Percentiles rank a stretch among this genome's conserved stretches.
Conservation (phyloP, 1,139 yeast genomes). For the Lodderomyces pseudojiufengensis region DNA sequence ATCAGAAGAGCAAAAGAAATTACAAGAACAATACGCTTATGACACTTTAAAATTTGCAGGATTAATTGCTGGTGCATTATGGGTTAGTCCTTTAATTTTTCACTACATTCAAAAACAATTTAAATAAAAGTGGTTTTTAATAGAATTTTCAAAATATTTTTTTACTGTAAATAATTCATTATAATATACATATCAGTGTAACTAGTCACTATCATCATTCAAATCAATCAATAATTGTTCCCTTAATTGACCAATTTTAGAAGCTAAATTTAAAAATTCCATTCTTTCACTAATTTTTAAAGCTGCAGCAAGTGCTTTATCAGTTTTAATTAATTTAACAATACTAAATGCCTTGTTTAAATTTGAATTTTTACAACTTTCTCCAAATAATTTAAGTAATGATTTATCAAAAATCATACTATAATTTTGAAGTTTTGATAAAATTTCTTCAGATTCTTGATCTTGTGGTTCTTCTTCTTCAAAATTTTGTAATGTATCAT, state of each 20-base stretch:
- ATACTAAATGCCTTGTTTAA: slow-evolving; percentile 66
- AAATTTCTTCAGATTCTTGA: slow-evolving; percentile 30
- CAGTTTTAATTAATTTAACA: slow-evolving; percentile 66
- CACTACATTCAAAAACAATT: slow-evolving; percentile 61
- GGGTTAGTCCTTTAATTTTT: slow-evolving; percentile 67
- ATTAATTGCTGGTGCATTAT: slow-evolving; percentile 69
- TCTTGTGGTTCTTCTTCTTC: slow-evolving; percentile 30
- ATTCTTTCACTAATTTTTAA: slow-evolving; percentile 78
- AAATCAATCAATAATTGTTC: slow-evolving; percentile 44
- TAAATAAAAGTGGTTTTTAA: slow-evolving; percentile 19
- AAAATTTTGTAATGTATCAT: slow-evolving; percentile 36
- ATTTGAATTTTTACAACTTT: slow-evolving; percentile 67
- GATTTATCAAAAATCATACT: slow-evolving; percentile 65
- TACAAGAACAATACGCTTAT: slow-evolving; percentile 67
- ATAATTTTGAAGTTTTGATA: slow-evolving; percentile 48
- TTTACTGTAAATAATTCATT: neutral
- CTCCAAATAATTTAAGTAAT: slow-evolving; percentile 70
- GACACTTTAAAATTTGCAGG: slow-evolving; percentile 67
- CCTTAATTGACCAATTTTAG: slow-evolving; percentile 61
- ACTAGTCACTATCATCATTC: slow-evolving; percentile 12
- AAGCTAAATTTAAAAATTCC: slow-evolving; percentile 62
- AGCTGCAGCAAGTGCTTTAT: slow-evolving; percentile 81
- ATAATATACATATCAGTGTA: neutral
- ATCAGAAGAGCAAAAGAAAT: slow-evolving; percentile 73
- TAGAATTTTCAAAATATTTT: neutral